phyloP scores from a whole-genome alignment of 352 stramenopile genomes.

The Thraustotheca clavata region DNA sequence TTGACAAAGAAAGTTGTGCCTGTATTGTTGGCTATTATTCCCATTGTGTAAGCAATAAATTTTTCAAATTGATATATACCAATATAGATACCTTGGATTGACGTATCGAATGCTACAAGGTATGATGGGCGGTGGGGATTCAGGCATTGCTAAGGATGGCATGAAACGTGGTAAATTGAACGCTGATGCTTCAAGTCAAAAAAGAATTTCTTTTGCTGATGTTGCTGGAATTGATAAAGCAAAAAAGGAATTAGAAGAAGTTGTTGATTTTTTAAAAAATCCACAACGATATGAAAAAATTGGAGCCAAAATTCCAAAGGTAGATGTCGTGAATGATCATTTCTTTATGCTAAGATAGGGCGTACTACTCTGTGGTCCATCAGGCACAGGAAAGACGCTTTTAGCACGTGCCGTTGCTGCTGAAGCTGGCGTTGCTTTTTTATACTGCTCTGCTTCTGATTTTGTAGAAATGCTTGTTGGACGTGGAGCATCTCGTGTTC shows the following conservation, averaged over 20 bases:
- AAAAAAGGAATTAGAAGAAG: conserved; percentile 86
- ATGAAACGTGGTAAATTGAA: conserved; percentile 32
- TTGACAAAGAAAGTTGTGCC: conserved; percentile 38
- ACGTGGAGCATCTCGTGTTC: conserved; percentile 88
- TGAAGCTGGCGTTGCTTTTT: conserved; percentile 91
- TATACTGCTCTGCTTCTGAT: conserved; percentile 94
- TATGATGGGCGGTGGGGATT: conserved; percentile 37
- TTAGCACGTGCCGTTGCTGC: conserved; percentile 88
- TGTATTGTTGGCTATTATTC: conserved; percentile 53
- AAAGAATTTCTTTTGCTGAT: conserved; percentile 84
- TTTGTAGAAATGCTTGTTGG: conserved; percentile 97
- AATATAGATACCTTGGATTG: conserved; percentile 60
- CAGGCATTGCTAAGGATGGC: conserved; percentile 60
- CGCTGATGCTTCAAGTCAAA: conserved; percentile 21
- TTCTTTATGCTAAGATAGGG: conserved; percentile 33
- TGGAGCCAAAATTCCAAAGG: conserved; percentile 86
- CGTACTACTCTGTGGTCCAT: conserved; percentile 90
- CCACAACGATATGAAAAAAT: conserved; percentile 88
- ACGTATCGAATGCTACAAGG: conserved; percentile 76
- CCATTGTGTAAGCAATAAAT: conserved; percentile 54
- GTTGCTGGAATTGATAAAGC: conserved; percentile 91
- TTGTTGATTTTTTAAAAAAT: conserved; percentile 93
- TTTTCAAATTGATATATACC: neutral
- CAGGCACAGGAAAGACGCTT: conserved; percentile 93
- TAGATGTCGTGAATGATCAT: neutral